Conservation (phyloP, 441 rosid genomes). For the Populus hybrid region DNA sequence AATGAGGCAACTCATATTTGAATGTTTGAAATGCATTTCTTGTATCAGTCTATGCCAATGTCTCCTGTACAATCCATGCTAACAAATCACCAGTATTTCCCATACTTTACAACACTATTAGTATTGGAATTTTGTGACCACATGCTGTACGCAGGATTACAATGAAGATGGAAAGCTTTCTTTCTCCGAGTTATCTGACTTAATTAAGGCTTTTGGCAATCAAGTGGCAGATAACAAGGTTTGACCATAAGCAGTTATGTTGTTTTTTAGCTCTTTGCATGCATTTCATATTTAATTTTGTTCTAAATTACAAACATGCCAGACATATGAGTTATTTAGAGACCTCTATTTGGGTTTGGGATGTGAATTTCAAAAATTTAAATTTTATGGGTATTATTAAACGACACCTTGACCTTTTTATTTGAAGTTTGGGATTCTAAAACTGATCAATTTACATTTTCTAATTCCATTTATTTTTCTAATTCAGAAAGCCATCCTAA, state of each 20-base stretch:
- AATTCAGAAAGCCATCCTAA: not conserved
- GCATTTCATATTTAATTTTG: not conserved
- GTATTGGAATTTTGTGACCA: not conserved
- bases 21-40: not conserved
- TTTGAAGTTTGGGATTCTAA: conserved; percentile 7
- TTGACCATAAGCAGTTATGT: conserved; percentile 11
- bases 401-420: not conserved
- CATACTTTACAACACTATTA: not conserved
- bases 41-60: not conserved
- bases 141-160: conserved; percentile 51
- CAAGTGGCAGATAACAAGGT: conserved; percentile 79
- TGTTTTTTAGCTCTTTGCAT: not conserved
- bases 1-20: no score
- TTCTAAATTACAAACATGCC: not conserved
- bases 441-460: not conserved
- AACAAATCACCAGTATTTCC: not conserved
- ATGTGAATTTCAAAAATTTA: conserved; percentile 1
- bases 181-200: conserved; percentile 71
- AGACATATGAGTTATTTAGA: not conserved
- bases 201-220: conserved; percentile 83
- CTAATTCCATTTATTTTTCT: not conserved
- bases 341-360: not conserved
- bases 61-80: not conserved
- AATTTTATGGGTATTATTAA: not conserved
- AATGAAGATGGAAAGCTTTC: conserved; percentile 86